Evolutionary conservation across 306 rosid species (phyloP), one percentile per base, ranked within the genome.

Genomic region (Glycine tomentella): DNA sequence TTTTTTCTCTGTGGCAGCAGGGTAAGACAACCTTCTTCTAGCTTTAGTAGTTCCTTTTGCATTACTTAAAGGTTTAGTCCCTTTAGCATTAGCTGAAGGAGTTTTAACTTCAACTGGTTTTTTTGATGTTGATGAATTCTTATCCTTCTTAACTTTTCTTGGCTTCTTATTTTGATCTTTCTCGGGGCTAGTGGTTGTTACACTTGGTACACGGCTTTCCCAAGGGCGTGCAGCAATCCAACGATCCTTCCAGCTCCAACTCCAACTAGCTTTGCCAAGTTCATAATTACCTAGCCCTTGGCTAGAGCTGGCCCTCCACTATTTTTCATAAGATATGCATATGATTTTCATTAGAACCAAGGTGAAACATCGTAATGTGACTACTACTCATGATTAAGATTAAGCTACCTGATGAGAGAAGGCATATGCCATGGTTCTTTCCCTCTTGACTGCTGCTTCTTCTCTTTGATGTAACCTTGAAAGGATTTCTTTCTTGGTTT

Each of bases 231-330:
- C 92, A 10, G 97, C 95, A 45, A 92, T 89, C 95, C 97, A 92
- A 3, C 93, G 89, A 57, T 92, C 97, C 76, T 91, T 91, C 97
- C 97, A 92, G 87, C 93, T 92, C 97, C 97, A 92, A 65, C 93
- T 90, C 97, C 97, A 92, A 51, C 82, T 88, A 64, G 91, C 80
- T 81, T 88, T 92, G 61, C 87, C 72, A 69, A 91, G 90, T 83
- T 90, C 96, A 83, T 83, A 88, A 50, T 64, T 86, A 3, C 92
- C 95, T 74, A 85, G 84, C 16, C 87, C 86, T 76, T 91, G 91
- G 85, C 81, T 89, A 55, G 90, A 88, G 74, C 91, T 91, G 74
- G 91, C 92, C 81, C 97, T 88, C 96, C 97, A 91, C 97, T 93
- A 74, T 75, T 69, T 20, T 69, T 76, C 81, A 82, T 69, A 59